Evolutionary conservation across 371 early-diverging fungal species (phyloP).

Genomic region (Mortierella sp.): DNA sequence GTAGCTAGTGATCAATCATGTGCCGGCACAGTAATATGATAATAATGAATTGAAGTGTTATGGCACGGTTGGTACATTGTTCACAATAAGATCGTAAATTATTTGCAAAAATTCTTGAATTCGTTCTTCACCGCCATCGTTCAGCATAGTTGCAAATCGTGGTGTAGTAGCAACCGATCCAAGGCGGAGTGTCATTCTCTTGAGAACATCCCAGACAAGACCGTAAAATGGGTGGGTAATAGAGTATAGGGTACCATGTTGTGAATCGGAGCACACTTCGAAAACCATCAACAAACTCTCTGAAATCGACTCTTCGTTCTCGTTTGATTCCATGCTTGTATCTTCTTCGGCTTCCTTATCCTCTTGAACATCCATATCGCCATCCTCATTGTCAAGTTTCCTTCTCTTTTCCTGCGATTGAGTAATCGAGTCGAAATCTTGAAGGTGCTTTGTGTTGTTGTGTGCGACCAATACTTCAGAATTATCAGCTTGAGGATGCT

Average conservation of each 20-base stretch:
- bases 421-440: not conserved
- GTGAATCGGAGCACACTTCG: conserved; percentile 31
- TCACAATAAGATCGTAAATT: conserved; percentile 20
- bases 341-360: not conserved
- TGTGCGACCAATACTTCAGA: not conserved
- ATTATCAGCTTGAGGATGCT: not conserved
- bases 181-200: conserved; percentile 26
- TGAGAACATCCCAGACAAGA: conserved; percentile 38
- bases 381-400: conserved; percentile 5
- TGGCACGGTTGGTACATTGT: not conserved
- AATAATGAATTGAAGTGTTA: conserved; percentile 1
- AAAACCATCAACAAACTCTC: conserved; percentile 42
- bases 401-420: conserved; percentile 10
- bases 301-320: conserved; percentile 18
- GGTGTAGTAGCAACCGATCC: conserved; percentile 27
- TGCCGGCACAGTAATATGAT: not conserved
- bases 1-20: not conserved
- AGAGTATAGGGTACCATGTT: conserved; percentile 17
- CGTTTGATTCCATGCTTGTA: not conserved
- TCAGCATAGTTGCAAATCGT: conserved; percentile 23
- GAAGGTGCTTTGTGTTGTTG: not conserved
- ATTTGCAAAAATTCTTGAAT: conserved; percentile 39
- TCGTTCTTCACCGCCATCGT: conserved; percentile 32
- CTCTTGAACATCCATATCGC: not conserved
- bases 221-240: conserved; percentile 31